These are phyloP conservation scores for Amanita pseudoporphyria DNA, from an alignment of 768 basidiomycete genomes.

Conservation along the genomic window DNA sequence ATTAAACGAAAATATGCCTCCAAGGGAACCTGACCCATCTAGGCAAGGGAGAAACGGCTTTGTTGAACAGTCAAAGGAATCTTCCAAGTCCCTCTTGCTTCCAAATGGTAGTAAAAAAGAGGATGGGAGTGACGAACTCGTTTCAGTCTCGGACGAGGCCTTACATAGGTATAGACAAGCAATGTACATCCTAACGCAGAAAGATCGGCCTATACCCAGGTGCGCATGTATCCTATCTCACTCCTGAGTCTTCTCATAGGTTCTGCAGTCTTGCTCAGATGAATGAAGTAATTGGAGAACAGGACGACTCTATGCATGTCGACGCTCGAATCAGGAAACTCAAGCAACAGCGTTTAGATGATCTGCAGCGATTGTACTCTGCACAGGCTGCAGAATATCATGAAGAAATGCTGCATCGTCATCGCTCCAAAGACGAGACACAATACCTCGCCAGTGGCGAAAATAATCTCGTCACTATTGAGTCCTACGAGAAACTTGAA, in stretches of 20 bases:
- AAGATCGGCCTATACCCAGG: conserved; percentile 14
- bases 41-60: background rate
- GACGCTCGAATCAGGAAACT: conserved; percentile 20
- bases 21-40: background rate
- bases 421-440: conserved; percentile 22
- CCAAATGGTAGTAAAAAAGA: background rate
- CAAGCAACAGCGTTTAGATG: conserved; percentile 21
- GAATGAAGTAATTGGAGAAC: conserved; percentile 22
- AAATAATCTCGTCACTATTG: conserved; percentile 13
- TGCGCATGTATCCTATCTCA: background rate
- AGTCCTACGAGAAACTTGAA: conserved; percentile 16
- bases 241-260: background rate
- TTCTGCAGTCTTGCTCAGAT: conserved; percentile 24
- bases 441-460: conserved; percentile 13
- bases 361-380: conserved; percentile 28
- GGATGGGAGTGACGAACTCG: background rate
- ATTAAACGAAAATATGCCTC: background rate
- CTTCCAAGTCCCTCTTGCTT: background rate
- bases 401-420: conserved; percentile 24
- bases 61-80: background rate
- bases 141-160: conserved; percentile 3
- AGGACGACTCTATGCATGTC: conserved; percentile 18
- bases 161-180: conserved; percentile 11
- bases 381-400: conserved; percentile 26
- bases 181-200: conserved; percentile 14